A percentile compares a stretch with the other conserved stretches of the same genome.
Conservation (phyloP, 306 rosid species). For the Trifolium repens region DNA sequence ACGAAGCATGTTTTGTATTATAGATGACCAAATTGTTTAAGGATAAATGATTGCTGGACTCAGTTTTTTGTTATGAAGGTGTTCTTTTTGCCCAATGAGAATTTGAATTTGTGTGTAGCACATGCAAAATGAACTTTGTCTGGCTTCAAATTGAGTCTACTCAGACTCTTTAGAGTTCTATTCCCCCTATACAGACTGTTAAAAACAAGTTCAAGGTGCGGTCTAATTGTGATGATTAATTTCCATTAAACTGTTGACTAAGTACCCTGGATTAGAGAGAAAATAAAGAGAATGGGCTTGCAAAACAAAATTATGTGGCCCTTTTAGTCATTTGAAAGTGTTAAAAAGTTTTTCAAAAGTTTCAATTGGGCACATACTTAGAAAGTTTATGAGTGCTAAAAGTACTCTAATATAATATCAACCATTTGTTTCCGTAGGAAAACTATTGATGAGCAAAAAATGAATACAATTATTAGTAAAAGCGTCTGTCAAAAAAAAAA, state of each 20-base stretch:
- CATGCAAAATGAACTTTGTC: conserved; percentile 8
- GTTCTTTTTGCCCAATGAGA: not conserved
- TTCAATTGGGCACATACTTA: not conserved
- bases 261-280: no score
- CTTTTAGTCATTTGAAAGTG: no score
- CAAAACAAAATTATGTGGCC: no score
- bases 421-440: not conserved
- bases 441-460: conserved; percentile 10
- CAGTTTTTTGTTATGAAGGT: not conserved
- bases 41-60: not conserved
- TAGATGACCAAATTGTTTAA: not conserved
- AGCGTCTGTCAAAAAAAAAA: not conserved
- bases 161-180: conserved; percentile 14
- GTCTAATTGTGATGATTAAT: conserved; percentile 1
- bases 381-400: conserved; percentile 6
- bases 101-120: conserved; percentile 14
- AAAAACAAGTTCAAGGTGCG: conserved; percentile 12
- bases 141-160: not conserved
- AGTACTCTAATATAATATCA: not conserved
- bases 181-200: not conserved
- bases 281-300: no score
- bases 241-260: no score
- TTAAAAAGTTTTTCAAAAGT: not conserved
- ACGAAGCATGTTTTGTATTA: not conserved
- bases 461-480: not conserved